Base-by-base conservation (phyloP, 306 rosid genomes). In the Astragalus membranaceus region DNA sequence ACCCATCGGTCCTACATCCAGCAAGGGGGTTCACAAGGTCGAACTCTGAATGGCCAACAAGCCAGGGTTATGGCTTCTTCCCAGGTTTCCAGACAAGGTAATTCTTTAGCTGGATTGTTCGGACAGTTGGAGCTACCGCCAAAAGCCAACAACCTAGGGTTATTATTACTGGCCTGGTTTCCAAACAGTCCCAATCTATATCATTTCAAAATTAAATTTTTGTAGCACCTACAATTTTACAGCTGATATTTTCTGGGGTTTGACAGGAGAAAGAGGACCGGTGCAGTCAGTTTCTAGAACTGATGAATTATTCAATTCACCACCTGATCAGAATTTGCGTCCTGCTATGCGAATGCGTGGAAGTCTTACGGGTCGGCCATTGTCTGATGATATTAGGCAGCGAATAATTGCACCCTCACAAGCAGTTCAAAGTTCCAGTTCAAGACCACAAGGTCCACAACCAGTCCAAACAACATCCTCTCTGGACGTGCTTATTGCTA, bases 301-400 rank as follows among this genome's bases (percentile, higher is more conserved):
- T 10, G 81, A 80, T 17, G 81, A 72, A 56, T 47, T 39, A 41
- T 59, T 53, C 43, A 81, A 80, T 36, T 15, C 33, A 10, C 76
- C 64, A 51, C 44, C 85, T 8, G 96, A 86, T 52, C 88, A 81
- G 67, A 76, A 80, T 41, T 83, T 92, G 92, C 85, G 64, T 49
- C 92, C 97, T 35, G 12, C 83, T 4, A 79, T 83, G 17, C 82
- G 91, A 76, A 91, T 95, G 99, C 96, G 97, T 15, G 97, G 99
- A 59, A 89, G 96, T 78, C 85, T 95, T 8, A 6, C 83, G 3
- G 88, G 89, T 59, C 85, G 44, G 73, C 80, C 44, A n/a, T 78
- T 37, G 43, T 39, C 80, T 52, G 88, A 79, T 13, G 84, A 76
- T 37, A 56, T 80, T 62, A 69, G 68, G 26, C 80, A 84, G 73